These are phyloP conservation scores for Pichiaceae sp. DNA, from an alignment of 1,139 yeast species.

Conservation along the genomic window DNA sequence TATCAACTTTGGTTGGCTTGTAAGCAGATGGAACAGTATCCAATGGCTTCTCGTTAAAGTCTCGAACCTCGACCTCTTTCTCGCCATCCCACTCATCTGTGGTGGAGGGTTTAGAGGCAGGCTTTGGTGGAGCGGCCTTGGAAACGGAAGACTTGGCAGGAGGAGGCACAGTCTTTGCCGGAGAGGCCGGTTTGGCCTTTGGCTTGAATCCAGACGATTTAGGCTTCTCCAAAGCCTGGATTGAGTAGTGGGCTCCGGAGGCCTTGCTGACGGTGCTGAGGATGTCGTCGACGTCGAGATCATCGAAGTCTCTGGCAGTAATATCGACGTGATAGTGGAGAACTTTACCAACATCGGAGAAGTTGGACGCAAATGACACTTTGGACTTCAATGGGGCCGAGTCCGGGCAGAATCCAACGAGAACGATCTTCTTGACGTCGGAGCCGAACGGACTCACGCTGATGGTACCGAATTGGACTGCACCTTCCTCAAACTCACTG, in stretches of 20 bases:
- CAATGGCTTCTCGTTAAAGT: conserved; percentile 54
- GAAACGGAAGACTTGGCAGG: conserved; percentile 14
- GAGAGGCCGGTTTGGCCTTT: conserved; percentile 8
- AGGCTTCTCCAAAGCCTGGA: conserved; percentile 31
- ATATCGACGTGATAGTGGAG: conserved; percentile 92
- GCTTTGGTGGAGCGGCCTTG: conserved; percentile 13
- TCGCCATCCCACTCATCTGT: conserved; percentile 60
- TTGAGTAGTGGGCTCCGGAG: conserved; percentile 91
- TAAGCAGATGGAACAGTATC: conserved; percentile 57
- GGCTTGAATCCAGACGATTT: conserved; percentile 17
- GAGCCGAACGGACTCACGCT: conserved; percentile 86
- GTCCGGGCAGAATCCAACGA: conserved; percentile 93
- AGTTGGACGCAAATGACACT: conserved; percentile 67
- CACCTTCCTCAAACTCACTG: conserved; percentile 76
- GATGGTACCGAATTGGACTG: conserved; percentile 85
- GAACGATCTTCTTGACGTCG: conserved; percentile 72
- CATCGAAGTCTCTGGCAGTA: conserved; percentile 92
- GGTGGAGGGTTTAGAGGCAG: conserved; percentile 26
- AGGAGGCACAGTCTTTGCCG: conserved; percentile 12
- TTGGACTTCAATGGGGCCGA: conserved; percentile 70
- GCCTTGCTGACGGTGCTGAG: conserved; percentile 77
- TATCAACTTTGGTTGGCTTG: conserved; percentile 52
- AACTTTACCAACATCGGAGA: conserved; percentile 62
- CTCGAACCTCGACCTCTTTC: conserved; percentile 63
- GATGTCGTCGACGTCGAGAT: conserved; percentile 72